Evolutionary conservation across 768 basidiomycete species (phyloP).

Genomic region (Zangia roseola): DNA sequence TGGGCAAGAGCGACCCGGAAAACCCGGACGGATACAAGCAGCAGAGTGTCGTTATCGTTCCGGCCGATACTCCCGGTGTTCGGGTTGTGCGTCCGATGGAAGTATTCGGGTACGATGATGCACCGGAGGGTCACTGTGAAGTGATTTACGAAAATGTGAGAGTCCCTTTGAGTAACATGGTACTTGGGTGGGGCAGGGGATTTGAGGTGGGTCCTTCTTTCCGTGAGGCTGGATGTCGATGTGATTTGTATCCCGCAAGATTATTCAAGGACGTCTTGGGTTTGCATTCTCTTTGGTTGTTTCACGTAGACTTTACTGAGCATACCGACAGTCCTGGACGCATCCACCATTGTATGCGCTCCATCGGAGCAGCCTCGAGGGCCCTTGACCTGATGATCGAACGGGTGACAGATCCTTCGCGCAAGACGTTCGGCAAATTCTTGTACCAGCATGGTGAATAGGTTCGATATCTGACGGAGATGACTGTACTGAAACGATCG

Average conservation of each 20-base stretch:
- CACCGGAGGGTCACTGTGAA: constrained; percentile 96
- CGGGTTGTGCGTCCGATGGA: constrained; percentile 89
- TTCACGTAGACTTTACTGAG: background rate
- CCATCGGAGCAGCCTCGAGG: constrained; percentile 83
- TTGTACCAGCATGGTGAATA: constrained; percentile 83
- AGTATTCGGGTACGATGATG: constrained; percentile 93
- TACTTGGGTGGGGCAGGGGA: constrained; percentile 92
- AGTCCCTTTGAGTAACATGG: constrained; percentile 77
- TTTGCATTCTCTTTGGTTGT: constrained; percentile 30
- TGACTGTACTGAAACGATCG: background rate
- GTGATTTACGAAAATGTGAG: constrained; percentile 93
- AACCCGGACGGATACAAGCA: constrained; percentile 77
- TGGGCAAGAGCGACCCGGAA: constrained; percentile 90
- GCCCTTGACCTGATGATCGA: constrained; percentile 87
- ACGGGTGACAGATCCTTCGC: constrained; percentile 86
- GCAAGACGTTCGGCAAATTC: constrained; percentile 93
- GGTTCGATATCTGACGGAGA: background rate
- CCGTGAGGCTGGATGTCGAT: background rate
- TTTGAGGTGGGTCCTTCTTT: constrained; percentile 64
- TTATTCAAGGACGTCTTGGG: constrained; percentile 96
- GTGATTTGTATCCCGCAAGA: constrained; percentile 39
- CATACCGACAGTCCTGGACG: constrained; percentile 71
- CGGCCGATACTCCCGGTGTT: constrained; percentile 81
- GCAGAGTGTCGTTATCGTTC: constrained; percentile 96
- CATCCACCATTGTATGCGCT: constrained; percentile 97